Conservation (phyloP, 192 early-diverging fungal species). For the Backusella parvicylindrica region DNA sequence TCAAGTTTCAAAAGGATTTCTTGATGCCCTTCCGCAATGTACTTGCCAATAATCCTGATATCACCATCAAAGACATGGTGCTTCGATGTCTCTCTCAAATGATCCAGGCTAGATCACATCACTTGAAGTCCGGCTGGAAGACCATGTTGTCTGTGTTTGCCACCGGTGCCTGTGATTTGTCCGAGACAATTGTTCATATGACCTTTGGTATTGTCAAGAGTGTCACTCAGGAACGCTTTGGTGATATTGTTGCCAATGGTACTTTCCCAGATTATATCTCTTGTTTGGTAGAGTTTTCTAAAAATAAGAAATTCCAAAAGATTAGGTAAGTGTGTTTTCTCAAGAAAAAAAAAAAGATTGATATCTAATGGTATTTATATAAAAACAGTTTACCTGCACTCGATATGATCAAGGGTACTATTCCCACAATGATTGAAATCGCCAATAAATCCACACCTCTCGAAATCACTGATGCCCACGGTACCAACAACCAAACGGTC, state of each 20-base stretch:
- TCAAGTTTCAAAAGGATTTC: constrained; percentile 93
- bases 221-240: constrained; percentile 60
- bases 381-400: constrained; percentile 32
- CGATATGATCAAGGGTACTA: constrained; percentile 37
- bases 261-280: constrained; percentile 54
- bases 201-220: constrained; percentile 69
- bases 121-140: constrained; percentile 84
- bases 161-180: constrained; percentile 59
- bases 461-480: constrained; percentile 29
- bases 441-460: constrained; percentile 15
- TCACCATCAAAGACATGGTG: constrained; percentile 73
- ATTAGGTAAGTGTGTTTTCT: constrained; percentile 41
- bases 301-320: constrained; percentile 68
- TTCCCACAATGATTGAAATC: constrained; percentile 35
- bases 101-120: constrained; percentile 65
- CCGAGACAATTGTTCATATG: constrained; percentile 69
- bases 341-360: not conserved
- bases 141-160: constrained; percentile 61
- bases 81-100: constrained; percentile 75
- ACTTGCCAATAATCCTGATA: constrained; percentile 74
- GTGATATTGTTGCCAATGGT: constrained; percentile 60
- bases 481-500: constrained; percentile 1
- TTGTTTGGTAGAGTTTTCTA: constrained; percentile 60
- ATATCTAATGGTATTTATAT: not conserved
- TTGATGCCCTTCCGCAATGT: constrained; percentile 83